These are phyloP conservation scores for Alternaria tenuissima DNA, from an alignment of 2,329 filamentous ascomycete genomes.

Conservation along the genomic window DNA sequence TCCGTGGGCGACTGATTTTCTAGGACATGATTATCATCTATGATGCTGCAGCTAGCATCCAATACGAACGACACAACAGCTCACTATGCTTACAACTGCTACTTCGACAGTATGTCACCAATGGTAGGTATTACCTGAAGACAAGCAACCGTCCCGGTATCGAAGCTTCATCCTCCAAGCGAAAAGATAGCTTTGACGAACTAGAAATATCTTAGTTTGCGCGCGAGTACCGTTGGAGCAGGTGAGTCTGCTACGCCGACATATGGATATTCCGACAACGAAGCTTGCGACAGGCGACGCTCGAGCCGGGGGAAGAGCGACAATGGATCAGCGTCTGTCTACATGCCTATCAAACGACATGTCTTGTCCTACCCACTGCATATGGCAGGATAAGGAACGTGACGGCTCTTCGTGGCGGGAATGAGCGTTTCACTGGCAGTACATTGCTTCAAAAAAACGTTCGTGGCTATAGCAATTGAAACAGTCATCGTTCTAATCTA, in stretches of 20 bases:
- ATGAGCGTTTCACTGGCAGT: slow-evolving; percentile 3
- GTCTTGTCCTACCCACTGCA: background rate
- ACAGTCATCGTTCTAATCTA: background rate
- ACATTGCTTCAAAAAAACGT: background rate
- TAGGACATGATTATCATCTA: slow-evolving; percentile 42
- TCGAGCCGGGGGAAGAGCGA: slow-evolving; percentile 3
- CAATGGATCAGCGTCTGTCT: background rate
- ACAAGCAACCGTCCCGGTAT: slow-evolving; percentile 3
- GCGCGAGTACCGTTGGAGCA: background rate
- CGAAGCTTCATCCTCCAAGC: slow-evolving; percentile 1
- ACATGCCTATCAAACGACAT: background rate
- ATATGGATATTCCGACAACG: background rate
- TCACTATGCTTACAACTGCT: slow-evolving; percentile 10
- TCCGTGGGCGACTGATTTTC: slow-evolving; percentile 29
- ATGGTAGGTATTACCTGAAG: slow-evolving; percentile 8
- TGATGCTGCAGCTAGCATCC: slow-evolving; percentile 37
- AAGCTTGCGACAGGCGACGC: background rate
- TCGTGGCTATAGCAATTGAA: slow-evolving; percentile 5
- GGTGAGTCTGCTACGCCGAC: slow-evolving; percentile 1
- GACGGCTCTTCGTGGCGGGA: background rate
- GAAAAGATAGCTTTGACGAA: background rate
- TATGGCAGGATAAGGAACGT: background rate
- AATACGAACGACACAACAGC: slow-evolving; percentile 20
- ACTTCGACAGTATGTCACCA: slow-evolving; percentile 9
- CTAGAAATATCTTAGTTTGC: background rate